Evolutionary conservation across 2,329 filamentous ascomycete species (phyloP).

Genomic region (Arachnomyces sp.): DNA sequence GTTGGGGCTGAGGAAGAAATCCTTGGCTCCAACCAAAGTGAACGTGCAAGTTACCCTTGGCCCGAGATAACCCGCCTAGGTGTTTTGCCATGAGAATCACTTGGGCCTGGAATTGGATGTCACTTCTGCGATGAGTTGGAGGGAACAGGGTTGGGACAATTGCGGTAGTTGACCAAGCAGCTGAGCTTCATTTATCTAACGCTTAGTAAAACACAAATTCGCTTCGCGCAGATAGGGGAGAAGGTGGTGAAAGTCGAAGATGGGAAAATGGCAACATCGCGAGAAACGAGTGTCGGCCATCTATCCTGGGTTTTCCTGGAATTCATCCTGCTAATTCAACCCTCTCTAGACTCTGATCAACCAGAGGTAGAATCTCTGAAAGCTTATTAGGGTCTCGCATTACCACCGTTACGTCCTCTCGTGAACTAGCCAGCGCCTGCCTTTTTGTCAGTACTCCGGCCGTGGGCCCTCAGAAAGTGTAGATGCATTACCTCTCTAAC

Average conservation of each 20-base stretch:
- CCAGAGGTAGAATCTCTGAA: constrained; percentile 59
- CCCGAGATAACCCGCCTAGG: too few relatives aligned
- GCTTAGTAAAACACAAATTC: constrained; percentile 6
- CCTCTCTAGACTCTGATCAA: constrained; percentile 60
- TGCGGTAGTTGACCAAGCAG: background rate
- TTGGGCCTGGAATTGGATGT: too few relatives aligned
- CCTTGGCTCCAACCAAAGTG: too few relatives aligned
- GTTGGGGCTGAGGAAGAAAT: too few relatives aligned
- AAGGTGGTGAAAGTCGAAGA: background rate
- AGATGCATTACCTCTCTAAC: constrained; percentile 58
- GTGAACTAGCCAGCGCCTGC: constrained; percentile 47
- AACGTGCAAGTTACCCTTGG: too few relatives aligned
- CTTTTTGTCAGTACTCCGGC: constrained; percentile 5
- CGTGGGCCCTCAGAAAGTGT: background rate
- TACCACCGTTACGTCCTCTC: constrained; percentile 67
- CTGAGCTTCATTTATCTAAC: background rate
- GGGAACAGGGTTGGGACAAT: too few relatives aligned
- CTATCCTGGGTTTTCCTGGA: constrained; percentile 8
- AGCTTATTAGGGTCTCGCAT: constrained; percentile 75
- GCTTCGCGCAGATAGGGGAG: background rate
- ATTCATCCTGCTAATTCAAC: constrained; percentile 25
- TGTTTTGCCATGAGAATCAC: too few relatives aligned
- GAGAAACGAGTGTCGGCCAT: too few relatives aligned
- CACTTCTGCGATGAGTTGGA: too few relatives aligned
- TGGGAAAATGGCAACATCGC: background rate